Conservation (phyloP, 2,329 filamentous ascomycete genomes). For the Gnomoniopsis smithogilvyi region DNA sequence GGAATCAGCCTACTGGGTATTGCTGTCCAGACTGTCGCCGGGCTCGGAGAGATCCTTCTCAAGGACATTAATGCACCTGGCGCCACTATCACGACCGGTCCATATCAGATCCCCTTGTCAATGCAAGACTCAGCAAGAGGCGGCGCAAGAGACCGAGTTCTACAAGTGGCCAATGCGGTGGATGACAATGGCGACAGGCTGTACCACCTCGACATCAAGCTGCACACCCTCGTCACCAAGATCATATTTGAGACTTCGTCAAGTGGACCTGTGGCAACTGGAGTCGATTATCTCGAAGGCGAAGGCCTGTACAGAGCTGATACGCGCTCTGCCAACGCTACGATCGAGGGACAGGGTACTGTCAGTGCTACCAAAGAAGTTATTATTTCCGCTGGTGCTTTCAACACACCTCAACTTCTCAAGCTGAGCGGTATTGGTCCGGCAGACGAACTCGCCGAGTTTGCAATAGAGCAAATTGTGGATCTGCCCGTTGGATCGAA, state of each 20-base stretch:
- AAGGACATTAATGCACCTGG: conserved; percentile 35
- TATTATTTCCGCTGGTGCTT: conserved; percentile 48
- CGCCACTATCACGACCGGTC: conserved; percentile 43
- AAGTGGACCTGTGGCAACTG: neutral
- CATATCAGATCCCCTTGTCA: conserved; percentile 56
- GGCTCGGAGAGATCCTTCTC: conserved; percentile 50
- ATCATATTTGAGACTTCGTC: conserved; percentile 8
- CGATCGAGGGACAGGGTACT: conserved; percentile 22
- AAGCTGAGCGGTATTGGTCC: conserved; percentile 49
- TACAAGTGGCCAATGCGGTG: conserved; percentile 9
- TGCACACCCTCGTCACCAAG: conserved; percentile 15
- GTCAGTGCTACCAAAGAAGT: conserved; percentile 43
- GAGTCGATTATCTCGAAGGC: conserved; percentile 33
- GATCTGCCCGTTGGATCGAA: conserved; percentile 59
- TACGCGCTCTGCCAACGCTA: conserved; percentile 37
- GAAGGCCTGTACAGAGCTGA: conserved; percentile 47
- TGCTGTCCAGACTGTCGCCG: conserved; percentile 31
- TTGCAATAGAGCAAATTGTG: conserved; percentile 40
- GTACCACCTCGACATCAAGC: conserved; percentile 13
- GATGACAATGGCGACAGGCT: neutral
- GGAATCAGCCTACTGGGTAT: conserved; percentile 32
- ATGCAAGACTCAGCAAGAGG: conserved; percentile 38
- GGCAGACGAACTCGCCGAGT: conserved; percentile 33
- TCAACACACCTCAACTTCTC: conserved; percentile 52
- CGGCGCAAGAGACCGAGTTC: conserved; percentile 21